Percentiles rank a stretch among this genome's conserved stretches.
These are phyloP conservation scores for Neurospora sp. DNA, from an alignment of 495 filamentous ascomycete species.

Conservation along the genomic window DNA sequence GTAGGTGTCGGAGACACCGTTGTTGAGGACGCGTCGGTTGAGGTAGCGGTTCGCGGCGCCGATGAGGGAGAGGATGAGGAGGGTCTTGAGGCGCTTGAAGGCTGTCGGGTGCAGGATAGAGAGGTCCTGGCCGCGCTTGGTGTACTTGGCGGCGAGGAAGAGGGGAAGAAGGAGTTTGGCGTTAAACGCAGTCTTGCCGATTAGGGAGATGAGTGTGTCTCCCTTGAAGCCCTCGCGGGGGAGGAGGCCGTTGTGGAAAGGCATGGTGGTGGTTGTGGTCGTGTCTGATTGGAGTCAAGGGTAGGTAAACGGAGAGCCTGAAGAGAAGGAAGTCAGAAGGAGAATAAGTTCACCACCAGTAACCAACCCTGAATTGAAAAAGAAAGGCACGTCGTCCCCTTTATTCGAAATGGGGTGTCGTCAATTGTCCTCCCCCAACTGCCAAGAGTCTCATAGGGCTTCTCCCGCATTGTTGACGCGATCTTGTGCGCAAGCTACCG, in stretches of 20 bases:
- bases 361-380: neutral
- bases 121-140: conserved; percentile 43
- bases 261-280: conserved; percentile 23
- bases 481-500: neutral
- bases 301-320: neutral
- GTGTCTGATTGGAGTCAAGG: neutral
- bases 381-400: neutral
- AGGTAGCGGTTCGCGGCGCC: conserved; percentile 39
- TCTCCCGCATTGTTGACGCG: neutral
- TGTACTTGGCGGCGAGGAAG: conserved; percentile 48
- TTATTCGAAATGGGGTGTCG: neutral
- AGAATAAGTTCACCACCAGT: neutral
- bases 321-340: neutral
- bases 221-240: conserved; percentile 50
- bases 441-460: neutral
- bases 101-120: conserved; percentile 38
- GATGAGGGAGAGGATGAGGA: conserved; percentile 40
- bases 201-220: conserved; percentile 44
- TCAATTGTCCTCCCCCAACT: neutral
- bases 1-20: conserved; percentile 49
- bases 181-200: conserved; percentile 48
- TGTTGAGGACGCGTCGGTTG: conserved; percentile 47
- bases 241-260: conserved; percentile 37
- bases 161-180: conserved; percentile 51
- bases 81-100: conserved; percentile 34